Conservation (phyloP, 352 stramenopile genomes). For the Globisporangium lucens region DNA sequence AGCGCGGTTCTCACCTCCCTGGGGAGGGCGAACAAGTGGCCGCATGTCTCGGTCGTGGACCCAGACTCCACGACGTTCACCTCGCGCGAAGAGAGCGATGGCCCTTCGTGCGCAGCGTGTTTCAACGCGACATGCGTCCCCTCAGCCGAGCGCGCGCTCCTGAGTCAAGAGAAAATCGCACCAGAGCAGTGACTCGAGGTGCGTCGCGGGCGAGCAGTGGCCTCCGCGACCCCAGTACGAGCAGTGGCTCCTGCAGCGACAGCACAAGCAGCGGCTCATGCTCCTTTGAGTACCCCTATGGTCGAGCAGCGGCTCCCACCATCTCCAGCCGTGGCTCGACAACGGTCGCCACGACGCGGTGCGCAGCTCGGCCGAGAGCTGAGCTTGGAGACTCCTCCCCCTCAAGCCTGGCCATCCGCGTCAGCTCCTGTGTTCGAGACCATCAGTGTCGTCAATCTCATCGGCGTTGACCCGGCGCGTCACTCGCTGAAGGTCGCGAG, state of each 20-base stretch:
- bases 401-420: too few species aligned
- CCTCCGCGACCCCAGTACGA: too few species aligned
- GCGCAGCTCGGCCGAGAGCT: too few species aligned
- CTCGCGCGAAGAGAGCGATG: not conserved
- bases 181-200: not conserved
- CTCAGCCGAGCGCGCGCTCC: not conserved
- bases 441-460: constrained; percentile 1
- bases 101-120: not conserved
- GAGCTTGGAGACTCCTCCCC: too few species aligned
- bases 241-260: constrained; percentile 4
- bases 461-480: too few species aligned
- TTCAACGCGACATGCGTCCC: not conserved
- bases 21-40: too few species aligned
- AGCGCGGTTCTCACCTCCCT: too few species aligned
- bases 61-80: constrained; percentile 9
- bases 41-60: constrained; percentile 12
- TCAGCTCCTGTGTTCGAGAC: too few species aligned
- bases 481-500: too few species aligned
- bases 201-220: constrained; percentile 12
- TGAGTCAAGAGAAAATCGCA: not conserved
- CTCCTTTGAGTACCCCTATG: too few species aligned
- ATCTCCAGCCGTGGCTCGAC: too few species aligned
- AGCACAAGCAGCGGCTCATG: constrained; percentile 4
- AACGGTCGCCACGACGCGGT: too few species aligned
- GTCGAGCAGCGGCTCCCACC: not conserved